A percentile compares a stretch with the other conserved stretches of the same genome.
phyloP scores from a whole-genome alignment of 257 asterid species.

The Primulina eburnea region DNA sequence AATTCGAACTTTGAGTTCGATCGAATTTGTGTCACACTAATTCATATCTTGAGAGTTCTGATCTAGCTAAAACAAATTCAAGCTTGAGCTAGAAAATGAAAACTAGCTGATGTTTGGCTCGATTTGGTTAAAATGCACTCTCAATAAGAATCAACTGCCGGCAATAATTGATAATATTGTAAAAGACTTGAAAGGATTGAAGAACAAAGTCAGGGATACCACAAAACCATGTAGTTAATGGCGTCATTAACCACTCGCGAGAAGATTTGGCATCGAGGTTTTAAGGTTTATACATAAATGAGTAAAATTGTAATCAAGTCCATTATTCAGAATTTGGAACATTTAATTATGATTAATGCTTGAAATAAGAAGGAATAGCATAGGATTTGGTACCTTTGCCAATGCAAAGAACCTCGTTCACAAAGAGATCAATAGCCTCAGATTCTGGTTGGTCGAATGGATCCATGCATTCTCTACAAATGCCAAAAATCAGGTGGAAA shows the following conservation, averaged over 20 bases:
- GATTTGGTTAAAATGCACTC: no score
- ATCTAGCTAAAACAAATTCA: no score
- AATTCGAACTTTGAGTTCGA: no score
- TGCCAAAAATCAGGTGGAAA: conserved; percentile 10
- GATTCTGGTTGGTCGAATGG: conserved; percentile 93
- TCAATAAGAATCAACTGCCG: no score
- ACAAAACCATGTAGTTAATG: background rate
- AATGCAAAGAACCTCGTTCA: conserved; percentile 69
- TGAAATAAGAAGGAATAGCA: background rate
- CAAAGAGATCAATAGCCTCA: conserved; percentile 82
- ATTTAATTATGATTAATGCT: no score
- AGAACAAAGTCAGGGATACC: background rate
- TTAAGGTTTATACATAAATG: background rate
- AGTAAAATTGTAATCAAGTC: background rate
- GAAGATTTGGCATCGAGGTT: background rate
- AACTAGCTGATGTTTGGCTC: no score
- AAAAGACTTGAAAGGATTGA: background rate
- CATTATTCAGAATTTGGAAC: background rate
- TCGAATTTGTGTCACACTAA: no score
- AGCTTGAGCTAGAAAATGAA: no score
- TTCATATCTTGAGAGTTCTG: no score
- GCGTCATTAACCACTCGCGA: background rate
- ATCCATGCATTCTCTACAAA: conserved; percentile 76
- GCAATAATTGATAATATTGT: no score
- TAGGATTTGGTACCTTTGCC: conserved; percentile 59